Evolutionary conservation across 768 basidiomycete species (phyloP).

Genomic region (Mrakia blollopis): DNA sequence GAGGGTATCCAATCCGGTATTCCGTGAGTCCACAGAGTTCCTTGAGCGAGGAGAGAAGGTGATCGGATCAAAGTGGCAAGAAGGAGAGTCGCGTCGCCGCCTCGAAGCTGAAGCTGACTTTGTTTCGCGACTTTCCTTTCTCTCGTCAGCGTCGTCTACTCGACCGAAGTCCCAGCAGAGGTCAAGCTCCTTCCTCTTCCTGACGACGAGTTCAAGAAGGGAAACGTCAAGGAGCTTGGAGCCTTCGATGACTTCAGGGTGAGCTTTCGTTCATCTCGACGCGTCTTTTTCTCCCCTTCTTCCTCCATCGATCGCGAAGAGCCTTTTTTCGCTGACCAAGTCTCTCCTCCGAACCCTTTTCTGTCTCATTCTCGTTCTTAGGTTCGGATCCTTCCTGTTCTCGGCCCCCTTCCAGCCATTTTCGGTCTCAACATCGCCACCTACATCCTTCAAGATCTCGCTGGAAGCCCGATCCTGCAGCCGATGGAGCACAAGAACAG

Average conservation of each 20-base stretch:
- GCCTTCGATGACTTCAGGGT: slow-evolving; percentile 91
- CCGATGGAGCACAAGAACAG: slow-evolving; percentile 77
- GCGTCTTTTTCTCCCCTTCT: neutral
- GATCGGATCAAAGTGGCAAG: neutral
- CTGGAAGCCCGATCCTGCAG: slow-evolving; percentile 73
- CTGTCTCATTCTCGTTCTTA: slow-evolving; percentile 35
- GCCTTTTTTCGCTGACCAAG: neutral
- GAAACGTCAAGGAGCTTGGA: slow-evolving; percentile 78
- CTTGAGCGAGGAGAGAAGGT: neutral
- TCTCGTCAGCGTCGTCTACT: slow-evolving; percentile 86
- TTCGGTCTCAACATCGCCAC: slow-evolving; percentile 88
- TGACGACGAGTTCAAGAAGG: slow-evolving; percentile 87
- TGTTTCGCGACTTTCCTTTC: slow-evolving; percentile 50
- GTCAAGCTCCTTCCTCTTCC: slow-evolving; percentile 83
- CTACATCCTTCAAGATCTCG: slow-evolving; percentile 79
- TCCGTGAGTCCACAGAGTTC: slow-evolving; percentile 42
- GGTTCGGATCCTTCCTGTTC: slow-evolving; percentile 45
- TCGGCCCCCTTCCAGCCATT: slow-evolving; percentile 69
- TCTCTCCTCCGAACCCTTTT: neutral
- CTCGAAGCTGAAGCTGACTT: neutral
- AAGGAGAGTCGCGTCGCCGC: neutral
- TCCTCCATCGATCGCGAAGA: too few species aligned
- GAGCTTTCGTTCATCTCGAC: slow-evolving; percentile 43
- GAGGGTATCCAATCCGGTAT: slow-evolving; percentile 46
- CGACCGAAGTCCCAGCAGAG: slow-evolving; percentile 85